phyloP scores from a whole-genome alignment of 768 basidiomycete genomes.

The Tylopilus felleus region DNA sequence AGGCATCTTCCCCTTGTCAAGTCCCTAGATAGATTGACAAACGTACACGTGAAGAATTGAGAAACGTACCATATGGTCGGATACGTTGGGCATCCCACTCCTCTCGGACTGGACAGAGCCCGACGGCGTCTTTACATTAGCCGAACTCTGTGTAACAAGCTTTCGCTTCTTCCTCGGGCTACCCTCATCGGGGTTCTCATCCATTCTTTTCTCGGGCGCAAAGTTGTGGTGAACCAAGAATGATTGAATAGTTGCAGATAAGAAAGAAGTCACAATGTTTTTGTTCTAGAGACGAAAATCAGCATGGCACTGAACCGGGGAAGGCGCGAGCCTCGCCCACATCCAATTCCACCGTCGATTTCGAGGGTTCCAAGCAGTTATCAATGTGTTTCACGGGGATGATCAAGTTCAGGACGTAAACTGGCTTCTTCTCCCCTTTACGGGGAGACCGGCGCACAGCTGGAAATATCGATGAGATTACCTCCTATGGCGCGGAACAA shows the following conservation, averaged over 20 bases:
- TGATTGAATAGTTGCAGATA: constrained; percentile 54
- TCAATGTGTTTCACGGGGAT: constrained; percentile 69
- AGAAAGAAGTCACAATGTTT: constrained; percentile 49
- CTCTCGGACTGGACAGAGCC: constrained; percentile 4
- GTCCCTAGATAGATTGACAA: constrained; percentile 8
- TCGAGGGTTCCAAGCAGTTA: constrained; percentile 77
- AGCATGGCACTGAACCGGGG: constrained; percentile 9
- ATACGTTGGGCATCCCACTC: constrained; percentile 5
- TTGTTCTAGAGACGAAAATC: constrained; percentile 46
- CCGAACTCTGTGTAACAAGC: constrained; percentile 23
- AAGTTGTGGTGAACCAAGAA: constrained; percentile 70
- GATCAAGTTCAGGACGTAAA: constrained; percentile 77
- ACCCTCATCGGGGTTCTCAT: constrained; percentile 16
- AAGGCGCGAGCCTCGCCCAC: constrained; percentile 38
- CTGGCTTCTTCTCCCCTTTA: constrained; percentile 72
- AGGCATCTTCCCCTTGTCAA: constrained; percentile 12
- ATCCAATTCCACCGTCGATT: constrained; percentile 61
- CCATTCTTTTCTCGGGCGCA: constrained; percentile 22
- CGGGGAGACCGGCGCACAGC: constrained; percentile 70
- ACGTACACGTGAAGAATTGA: constrained; percentile 8
- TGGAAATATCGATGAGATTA: constrained; percentile 26
- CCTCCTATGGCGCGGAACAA: constrained; percentile 9
- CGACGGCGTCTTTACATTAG: constrained; percentile 6
- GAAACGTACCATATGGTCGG: constrained; percentile 21
- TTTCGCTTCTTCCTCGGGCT: constrained; percentile 54